Base-by-base conservation (phyloP, 768 basidiomycete species). In the Postia placenta region DNA sequence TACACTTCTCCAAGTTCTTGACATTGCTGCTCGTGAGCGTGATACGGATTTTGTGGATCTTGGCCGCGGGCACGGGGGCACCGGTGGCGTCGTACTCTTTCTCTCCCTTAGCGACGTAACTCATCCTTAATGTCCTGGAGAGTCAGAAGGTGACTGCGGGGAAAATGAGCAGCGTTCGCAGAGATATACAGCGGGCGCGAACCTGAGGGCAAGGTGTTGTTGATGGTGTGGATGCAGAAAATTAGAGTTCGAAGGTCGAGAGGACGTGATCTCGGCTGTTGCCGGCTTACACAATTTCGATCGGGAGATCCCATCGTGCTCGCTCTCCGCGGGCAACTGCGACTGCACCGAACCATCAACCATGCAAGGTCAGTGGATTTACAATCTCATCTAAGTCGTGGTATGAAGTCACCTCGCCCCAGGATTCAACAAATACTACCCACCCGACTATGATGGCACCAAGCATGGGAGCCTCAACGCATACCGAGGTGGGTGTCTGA, bases 21-120 rank as follows among this genome's bases (percentile, higher is more conserved):
- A 98, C 91, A 69, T 97, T 97, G 75, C 89, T 87, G 74, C 89
- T 92, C 57, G 96, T 98, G 69, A 99, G 78, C 57, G 96, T 98
- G 77, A 99, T 99, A 56, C 96, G 78, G 70, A 98, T 98, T 81
- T 97, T 97, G 83, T 98, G 95, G 69, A 92, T 82, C 73, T 97
- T 94, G 67, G 90, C 87, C 57, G 81, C 74, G 64, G 88, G 85
- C 54, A 92, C 81, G 47, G 79, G 79, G 56, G 87, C 86, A 62
- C 91, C 91, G 42, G 88, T 85, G 53, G 91, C 92, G 60, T 97
- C 96, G 78, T 92, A 93, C 69, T 96, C 93, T 71, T 97, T 93
- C 71, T 93, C 92, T 70, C 86, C 88, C 83, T 92, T 92, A 78
- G 91, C 89, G 90, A 92, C 92, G 87, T 94, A 92, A 89, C 88